Base-by-base conservation (phyloP, 83 land plant genomes). In the Isoetes engelmannii region DNA sequence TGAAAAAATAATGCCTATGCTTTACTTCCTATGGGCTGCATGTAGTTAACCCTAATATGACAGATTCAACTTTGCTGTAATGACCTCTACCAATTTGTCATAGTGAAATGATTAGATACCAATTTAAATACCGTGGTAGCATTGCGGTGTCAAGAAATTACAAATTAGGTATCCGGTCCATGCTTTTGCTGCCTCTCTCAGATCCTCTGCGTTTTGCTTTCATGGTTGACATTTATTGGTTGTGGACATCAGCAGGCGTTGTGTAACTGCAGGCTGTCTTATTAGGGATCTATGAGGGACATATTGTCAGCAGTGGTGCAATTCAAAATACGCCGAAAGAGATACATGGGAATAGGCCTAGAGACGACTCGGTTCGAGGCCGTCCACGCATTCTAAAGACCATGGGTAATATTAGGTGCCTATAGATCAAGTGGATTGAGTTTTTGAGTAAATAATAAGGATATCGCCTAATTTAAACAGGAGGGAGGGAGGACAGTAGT, bases 281-380 rank as follows among this genome's bases (percentile, higher is more conserved):
- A 68, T 85, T 85, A 70, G 95, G 85, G 47, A 92, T 92, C 70
- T 87, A 83, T 42, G 89, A 83, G 68, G 99, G 97, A 57, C 95
- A 96, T 56, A 84, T 96, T 37, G 56, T 84, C 42, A 85, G 92
- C 56, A 87, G 99, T 72, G 96, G 93, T 57, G 81, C 87, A 4
- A 81, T 84, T 45, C 92, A 84, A 64, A 63, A 68, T 61, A 49
- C 87, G 65, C 45, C 43, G 12, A 95, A 88, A 69, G 99, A 95
- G 19, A 80, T 74, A 45, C 67, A 78, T 48, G 57, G 44, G 18
- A 83, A 77, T 12, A 71, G 85, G 55, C 77, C 65, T 48, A 59
- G 81, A 43, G 69, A 68, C 3, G 98, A 93, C 19, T 54, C 69
- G 37, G 37, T 63, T 6, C 84, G 77, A 28, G 56, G 63, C 54